These are phyloP conservation scores for Lactifluus pinguis DNA, from an alignment of 768 basidiomycete genomes.

Conservation along the genomic window DNA sequence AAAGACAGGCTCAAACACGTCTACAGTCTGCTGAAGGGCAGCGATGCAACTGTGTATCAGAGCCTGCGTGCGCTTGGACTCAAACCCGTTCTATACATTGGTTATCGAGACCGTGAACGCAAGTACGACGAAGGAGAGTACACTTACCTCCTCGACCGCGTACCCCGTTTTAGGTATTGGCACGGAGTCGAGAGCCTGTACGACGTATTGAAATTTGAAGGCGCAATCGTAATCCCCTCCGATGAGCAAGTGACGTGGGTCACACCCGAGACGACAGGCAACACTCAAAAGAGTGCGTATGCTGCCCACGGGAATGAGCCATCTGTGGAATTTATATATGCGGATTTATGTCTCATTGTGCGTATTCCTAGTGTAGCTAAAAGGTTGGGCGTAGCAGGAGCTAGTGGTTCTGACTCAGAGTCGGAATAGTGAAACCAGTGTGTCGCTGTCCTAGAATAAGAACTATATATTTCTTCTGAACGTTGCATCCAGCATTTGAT, in stretches of 20 bases:
- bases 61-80: background rate
- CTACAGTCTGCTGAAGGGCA: conserved; percentile 2
- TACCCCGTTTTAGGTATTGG: background rate
- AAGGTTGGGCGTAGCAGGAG: background rate
- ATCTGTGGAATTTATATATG: background rate
- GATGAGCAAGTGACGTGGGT: background rate
- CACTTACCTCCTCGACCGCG: background rate
- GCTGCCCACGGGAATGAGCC: background rate
- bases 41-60: background rate
- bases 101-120: background rate
- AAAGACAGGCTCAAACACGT: background rate
- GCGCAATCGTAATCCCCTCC: background rate
- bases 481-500: too few species aligned
- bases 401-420: too few species aligned
- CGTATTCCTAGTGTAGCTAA: background rate
- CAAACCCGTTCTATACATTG: background rate
- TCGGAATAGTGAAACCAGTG: too few species aligned
- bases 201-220: background rate
- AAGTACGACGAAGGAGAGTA: background rate
- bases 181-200: too few species aligned
- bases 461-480: too few species aligned
- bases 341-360: conserved; percentile 2
- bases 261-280: background rate
- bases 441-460: too few species aligned
- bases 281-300: background rate